Percentiles rank a stretch among this genome's conserved stretches.
These are phyloP conservation scores for Phialemonium atrogriseum DNA, from an alignment of 2,329 filamentous ascomycete genomes.

Conservation along the genomic window DNA sequence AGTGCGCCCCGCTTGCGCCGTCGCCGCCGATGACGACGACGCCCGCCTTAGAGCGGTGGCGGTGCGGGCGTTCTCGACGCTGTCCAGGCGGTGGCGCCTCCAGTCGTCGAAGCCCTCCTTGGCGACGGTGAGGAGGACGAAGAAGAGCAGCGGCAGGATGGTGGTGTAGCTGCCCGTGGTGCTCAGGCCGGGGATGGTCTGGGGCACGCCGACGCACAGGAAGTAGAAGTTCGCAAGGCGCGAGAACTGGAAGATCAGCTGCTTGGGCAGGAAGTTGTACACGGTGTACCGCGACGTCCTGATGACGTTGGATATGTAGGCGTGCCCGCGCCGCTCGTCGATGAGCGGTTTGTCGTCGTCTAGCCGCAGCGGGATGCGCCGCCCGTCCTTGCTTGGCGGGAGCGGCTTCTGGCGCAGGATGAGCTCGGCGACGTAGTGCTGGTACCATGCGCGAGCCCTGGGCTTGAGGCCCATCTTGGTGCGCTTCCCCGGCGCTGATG, in stretches of 20 bases:
- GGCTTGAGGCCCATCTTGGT: constrained; percentile 1
- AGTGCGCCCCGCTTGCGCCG: not conserved
- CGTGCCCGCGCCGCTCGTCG: constrained; percentile 40
- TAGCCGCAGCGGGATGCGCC: constrained; percentile 20
- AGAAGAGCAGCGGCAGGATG: constrained; percentile 64
- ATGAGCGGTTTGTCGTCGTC: constrained; percentile 30
- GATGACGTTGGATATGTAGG: constrained; percentile 55
- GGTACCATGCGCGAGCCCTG: constrained; percentile 19
- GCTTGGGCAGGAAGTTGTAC: constrained; percentile 79
- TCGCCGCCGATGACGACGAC: not conserved
- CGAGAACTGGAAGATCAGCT: constrained; percentile 78
- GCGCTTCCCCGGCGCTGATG: too few species aligned
- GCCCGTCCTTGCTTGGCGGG: constrained; percentile 17
- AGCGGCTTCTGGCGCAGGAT: constrained; percentile 14
- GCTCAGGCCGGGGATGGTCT: constrained; percentile 71
- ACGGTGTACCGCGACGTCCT: constrained; percentile 76
- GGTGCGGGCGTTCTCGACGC: constrained; percentile 61
- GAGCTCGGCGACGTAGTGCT: constrained; percentile 33
- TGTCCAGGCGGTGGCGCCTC: constrained; percentile 70
- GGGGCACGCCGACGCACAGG: constrained; percentile 72
- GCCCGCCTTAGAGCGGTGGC: constrained; percentile 38
- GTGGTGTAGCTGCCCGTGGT: constrained; percentile 70
- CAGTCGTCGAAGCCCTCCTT: constrained; percentile 88
- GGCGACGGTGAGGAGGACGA: constrained; percentile 69
- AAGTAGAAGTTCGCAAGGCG: constrained; percentile 86